phyloP scores from a whole-genome alignment of 2,329 filamentous ascomycete species.

The Rutstroemia sydowiana region DNA sequence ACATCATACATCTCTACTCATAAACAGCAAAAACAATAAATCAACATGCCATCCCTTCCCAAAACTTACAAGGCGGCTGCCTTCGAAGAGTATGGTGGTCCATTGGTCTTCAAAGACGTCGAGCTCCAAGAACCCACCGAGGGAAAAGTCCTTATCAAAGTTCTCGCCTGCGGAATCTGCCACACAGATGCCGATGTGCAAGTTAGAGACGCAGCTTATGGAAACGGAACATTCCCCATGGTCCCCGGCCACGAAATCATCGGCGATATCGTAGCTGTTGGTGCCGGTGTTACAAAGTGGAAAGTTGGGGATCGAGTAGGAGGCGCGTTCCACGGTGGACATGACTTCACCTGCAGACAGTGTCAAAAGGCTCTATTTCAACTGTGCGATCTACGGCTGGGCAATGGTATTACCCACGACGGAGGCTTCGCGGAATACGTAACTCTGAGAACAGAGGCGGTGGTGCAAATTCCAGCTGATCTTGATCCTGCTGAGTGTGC shows the following conservation, averaged over 20 bases:
- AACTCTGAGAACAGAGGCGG: conserved; percentile 52
- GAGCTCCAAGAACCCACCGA: conserved; percentile 47
- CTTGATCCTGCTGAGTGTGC: conserved; percentile 47
- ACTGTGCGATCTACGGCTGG: conserved; percentile 52
- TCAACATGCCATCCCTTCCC: conserved; percentile 39
- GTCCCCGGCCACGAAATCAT: conserved; percentile 67
- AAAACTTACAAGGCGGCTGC: conserved; percentile 61
- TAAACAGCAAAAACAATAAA: not conserved
- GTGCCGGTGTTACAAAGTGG: conserved; percentile 49
- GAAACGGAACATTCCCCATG: conserved; percentile 51
- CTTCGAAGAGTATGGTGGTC: conserved; percentile 43
- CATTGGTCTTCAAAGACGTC: conserved; percentile 52
- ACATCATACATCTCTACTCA: not conserved
- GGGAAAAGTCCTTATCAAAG: conserved; percentile 61
- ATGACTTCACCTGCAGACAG: conserved; percentile 50
- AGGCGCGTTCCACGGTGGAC: conserved; percentile 59
- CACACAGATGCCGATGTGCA: conserved; percentile 48
- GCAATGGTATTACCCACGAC: conserved; percentile 60
- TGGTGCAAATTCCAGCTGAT: conserved; percentile 46
- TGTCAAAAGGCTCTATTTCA: conserved; percentile 55
- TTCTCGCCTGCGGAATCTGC: conserved; percentile 66
- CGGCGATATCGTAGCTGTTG: conserved; percentile 56
- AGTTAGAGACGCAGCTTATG: conserved; percentile 37
- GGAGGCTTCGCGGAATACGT: conserved; percentile 65
- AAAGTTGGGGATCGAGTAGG: conserved; percentile 60